phyloP scores from a whole-genome alignment of 495 filamentous ascomycete species.

The Penicillium salamii region DNA sequence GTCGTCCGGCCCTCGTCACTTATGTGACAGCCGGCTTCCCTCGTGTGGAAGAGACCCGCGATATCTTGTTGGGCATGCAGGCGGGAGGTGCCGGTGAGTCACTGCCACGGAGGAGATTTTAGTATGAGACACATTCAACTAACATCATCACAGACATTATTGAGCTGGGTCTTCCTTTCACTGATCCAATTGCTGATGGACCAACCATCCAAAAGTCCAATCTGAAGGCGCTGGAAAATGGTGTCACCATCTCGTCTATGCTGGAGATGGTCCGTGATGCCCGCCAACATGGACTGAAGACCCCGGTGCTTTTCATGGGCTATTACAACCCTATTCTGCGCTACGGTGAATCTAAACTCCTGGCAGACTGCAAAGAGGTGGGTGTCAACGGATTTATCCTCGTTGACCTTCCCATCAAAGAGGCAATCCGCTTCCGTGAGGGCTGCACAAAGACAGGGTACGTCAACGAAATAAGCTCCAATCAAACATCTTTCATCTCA shows the following conservation, averaged over 20 bases:
- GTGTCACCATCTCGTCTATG: constrained; percentile 65
- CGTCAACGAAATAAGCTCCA: constrained; percentile 16
- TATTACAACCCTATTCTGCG: constrained; percentile 96
- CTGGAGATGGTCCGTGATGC: constrained; percentile 72
- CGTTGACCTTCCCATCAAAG: constrained; percentile 93
- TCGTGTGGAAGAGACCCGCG: constrained; percentile 61
- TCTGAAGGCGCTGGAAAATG: constrained; percentile 72
- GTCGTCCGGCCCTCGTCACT: constrained; percentile 63
- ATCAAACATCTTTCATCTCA: too few species aligned
- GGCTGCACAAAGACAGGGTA: constrained; percentile 74
- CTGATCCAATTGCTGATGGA: constrained; percentile 85
- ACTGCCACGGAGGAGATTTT: neutral
- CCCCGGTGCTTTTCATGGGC: constrained; percentile 69
- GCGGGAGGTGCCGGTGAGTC: neutral
- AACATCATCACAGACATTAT: constrained; percentile 15
- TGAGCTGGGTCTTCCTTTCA: constrained; percentile 70
- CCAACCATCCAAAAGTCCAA: constrained; percentile 82
- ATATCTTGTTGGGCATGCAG: constrained; percentile 75
- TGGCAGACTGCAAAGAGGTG: constrained; percentile 79
- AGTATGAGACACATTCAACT: too few species aligned
- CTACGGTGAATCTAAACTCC: constrained; percentile 87
- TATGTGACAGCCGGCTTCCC: constrained; percentile 87
- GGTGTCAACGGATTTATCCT: constrained; percentile 97
- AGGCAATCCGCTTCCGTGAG: constrained; percentile 86
- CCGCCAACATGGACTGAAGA: constrained; percentile 62